phyloP scores from a whole-genome alignment of 768 basidiomycete species.

The Cystobasidium tubakii region DNA sequence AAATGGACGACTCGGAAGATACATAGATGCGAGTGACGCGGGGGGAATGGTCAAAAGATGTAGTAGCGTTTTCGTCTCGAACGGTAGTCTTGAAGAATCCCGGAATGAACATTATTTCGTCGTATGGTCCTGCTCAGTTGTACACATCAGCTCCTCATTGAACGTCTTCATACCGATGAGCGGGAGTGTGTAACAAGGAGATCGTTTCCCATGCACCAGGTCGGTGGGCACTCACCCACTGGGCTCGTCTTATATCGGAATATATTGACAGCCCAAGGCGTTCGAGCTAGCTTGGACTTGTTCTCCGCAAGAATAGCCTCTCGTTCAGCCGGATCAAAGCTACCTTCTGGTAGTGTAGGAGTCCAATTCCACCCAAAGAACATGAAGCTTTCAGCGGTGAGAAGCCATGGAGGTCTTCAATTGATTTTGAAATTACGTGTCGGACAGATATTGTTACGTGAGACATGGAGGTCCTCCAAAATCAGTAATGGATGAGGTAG shows the following conservation, averaged over 20 bases:
- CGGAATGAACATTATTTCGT: slow-evolving; percentile 34
- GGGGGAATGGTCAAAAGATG: neutral
- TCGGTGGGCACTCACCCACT: neutral
- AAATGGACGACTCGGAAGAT: slow-evolving; percentile 18
- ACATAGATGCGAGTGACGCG: slow-evolving; percentile 35
- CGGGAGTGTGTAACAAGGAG: too few species aligned
- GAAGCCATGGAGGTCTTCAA: slow-evolving; percentile 18
- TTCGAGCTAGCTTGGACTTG: slow-evolving; percentile 6
- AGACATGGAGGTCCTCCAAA: too few species aligned
- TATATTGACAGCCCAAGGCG: slow-evolving; percentile 18
- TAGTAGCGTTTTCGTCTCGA: neutral
- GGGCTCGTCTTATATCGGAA: slow-evolving; percentile 26
- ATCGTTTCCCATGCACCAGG: neutral
- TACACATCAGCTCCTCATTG: too few species aligned
- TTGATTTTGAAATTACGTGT: neutral
- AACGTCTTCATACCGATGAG: too few species aligned
- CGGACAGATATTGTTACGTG: too few species aligned
- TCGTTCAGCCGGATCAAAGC: slow-evolving; percentile 13
- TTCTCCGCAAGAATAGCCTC: neutral
- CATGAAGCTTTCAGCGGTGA: slow-evolving; percentile 11
- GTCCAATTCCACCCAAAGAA: slow-evolving; percentile 22
- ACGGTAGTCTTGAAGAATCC: slow-evolving; percentile 18
- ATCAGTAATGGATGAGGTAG: too few species aligned
- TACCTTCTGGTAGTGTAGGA: slow-evolving; percentile 5
- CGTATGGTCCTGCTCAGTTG: slow-evolving; percentile 22